phyloP scores from a whole-genome alignment of 345 rosid species.

The Hevea brasiliensis region DNA sequence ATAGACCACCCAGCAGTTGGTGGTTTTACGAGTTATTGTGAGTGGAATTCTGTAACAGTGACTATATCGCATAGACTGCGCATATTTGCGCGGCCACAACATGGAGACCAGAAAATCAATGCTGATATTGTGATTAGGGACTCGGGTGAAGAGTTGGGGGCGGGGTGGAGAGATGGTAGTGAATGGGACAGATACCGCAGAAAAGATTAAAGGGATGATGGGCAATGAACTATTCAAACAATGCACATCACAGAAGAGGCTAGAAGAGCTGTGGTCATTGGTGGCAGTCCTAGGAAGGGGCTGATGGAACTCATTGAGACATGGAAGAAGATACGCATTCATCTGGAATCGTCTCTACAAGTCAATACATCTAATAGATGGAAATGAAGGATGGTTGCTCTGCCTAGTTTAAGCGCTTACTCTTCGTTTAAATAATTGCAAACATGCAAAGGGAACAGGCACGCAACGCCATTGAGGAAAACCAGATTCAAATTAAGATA shows the following conservation, averaged over 20 bases:
- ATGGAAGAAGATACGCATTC: slow-evolving; percentile 9
- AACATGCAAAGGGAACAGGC: not conserved
- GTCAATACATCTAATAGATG: too few relatives aligned
- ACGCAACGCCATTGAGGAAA: not conserved
- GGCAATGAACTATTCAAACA: slow-evolving; percentile 14
- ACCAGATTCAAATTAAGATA: not conserved
- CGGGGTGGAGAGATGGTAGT: slow-evolving; percentile 24
- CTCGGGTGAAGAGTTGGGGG: slow-evolving; percentile 26
- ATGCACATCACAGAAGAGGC: slow-evolving; percentile 14
- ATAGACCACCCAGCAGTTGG: slow-evolving; percentile 20
- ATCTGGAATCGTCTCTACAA: too few relatives aligned
- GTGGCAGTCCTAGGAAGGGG: slow-evolving; percentile 6
- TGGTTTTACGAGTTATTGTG: slow-evolving; percentile 30
- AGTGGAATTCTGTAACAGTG: slow-evolving; percentile 35
- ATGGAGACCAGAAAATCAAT: slow-evolving; percentile 33
- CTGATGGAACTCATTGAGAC: slow-evolving; percentile 12
- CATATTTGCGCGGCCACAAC: slow-evolving; percentile 34
- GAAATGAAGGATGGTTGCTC: not conserved
- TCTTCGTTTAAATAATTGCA: not conserved
- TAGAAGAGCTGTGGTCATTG: slow-evolving; percentile 3
- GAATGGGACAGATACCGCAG: slow-evolving; percentile 16
- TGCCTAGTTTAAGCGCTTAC: not conserved
- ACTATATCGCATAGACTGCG: slow-evolving; percentile 22
- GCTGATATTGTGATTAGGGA: slow-evolving; percentile 29
- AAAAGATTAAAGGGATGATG: slow-evolving; percentile 12